phyloP scores from a whole-genome alignment of 495 filamentous ascomycete species.

The Hypoxylon perforatum region DNA sequence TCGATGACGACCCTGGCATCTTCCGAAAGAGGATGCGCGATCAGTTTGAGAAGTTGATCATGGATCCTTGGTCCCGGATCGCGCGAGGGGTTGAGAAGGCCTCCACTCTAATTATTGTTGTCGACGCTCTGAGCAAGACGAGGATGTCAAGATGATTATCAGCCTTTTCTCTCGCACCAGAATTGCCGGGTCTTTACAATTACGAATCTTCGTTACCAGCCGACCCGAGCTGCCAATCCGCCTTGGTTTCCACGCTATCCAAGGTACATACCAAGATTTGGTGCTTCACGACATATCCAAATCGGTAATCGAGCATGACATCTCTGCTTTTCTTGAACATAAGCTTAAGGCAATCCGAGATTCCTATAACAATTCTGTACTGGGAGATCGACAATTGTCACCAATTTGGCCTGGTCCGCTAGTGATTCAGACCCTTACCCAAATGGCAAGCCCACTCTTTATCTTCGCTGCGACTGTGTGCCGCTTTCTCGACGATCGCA shows the following conservation, averaged over 20 bases:
- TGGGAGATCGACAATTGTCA: slow-evolving; percentile 9
- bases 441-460: slow-evolving; percentile 55
- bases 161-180: slow-evolving; percentile 41
- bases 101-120: slow-evolving; percentile 50
- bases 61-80: slow-evolving; percentile 50
- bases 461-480: slow-evolving; percentile 58
- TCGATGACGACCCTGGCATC: slow-evolving; percentile 51
- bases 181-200: neutral
- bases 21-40: slow-evolving; percentile 50
- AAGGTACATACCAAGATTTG: slow-evolving; percentile 43
- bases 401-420: slow-evolving; percentile 55
- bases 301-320: slow-evolving; percentile 48
- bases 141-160: slow-evolving; percentile 55
- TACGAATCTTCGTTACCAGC: slow-evolving; percentile 49
- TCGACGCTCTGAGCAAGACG: slow-evolving; percentile 61
- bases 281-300: slow-evolving; percentile 47
- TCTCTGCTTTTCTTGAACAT: slow-evolving; percentile 46
- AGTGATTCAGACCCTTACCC: slow-evolving; percentile 44
- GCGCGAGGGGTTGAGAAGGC: neutral
- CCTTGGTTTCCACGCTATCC: slow-evolving; percentile 41
- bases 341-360: slow-evolving; percentile 39
- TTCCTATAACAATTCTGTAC: slow-evolving; percentile 34
- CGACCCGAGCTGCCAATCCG: slow-evolving; percentile 59
- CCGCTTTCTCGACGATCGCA: slow-evolving; percentile 43
- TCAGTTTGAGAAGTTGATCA: slow-evolving; percentile 63